A percentile compares a stretch with the other conserved stretches of the same genome.
Conservation (phyloP, 441 rosid genomes). For the Omphalea diandra region DNA sequence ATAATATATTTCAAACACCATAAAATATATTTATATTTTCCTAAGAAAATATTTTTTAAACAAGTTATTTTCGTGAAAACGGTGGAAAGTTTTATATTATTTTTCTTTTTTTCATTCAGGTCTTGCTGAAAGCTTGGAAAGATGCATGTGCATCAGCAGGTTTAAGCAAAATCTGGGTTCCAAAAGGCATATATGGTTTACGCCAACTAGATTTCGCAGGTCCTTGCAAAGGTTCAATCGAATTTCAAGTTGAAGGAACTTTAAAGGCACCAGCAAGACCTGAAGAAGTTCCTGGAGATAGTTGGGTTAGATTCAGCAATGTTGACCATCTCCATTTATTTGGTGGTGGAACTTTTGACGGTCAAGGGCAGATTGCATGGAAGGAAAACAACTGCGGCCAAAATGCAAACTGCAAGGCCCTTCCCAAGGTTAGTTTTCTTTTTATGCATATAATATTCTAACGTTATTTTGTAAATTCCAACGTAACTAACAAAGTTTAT, state of each 20-base stretch:
- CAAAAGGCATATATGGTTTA: slow-evolving; percentile 30
- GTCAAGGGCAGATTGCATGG: slow-evolving; percentile 35
- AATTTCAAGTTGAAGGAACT: slow-evolving; percentile 24
- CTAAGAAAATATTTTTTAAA: no score
- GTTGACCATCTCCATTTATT: slow-evolving; percentile 18
- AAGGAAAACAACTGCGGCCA: slow-evolving; percentile 17
- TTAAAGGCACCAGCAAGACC: slow-evolving; percentile 45
- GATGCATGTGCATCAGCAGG: slow-evolving; percentile 40
- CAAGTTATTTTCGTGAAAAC: no score
- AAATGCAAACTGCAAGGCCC: slow-evolving; percentile 8
- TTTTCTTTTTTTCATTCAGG: slow-evolving; percentile 13
- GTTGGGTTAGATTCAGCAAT: slow-evolving; percentile 38
- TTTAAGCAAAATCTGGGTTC: slow-evolving; percentile 33
- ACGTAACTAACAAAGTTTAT: background rate
- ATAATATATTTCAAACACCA: no score
- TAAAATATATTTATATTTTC: no score
- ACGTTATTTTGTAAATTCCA: no score
- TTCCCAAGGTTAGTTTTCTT: slow-evolving; percentile 21
- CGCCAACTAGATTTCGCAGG: slow-evolving; percentile 33
- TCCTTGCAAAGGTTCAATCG: slow-evolving; percentile 34
- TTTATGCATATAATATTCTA: background rate
- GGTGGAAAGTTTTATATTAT: no score
- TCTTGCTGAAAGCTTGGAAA: slow-evolving; percentile 38
- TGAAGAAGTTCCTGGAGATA: slow-evolving; percentile 22
- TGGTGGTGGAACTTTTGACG: slow-evolving; percentile 37